Evolutionary conservation across 23 red algal species (phyloP), one percentile per base, ranked within the genome.

Genomic region (Chondrus crispus): DNA sequence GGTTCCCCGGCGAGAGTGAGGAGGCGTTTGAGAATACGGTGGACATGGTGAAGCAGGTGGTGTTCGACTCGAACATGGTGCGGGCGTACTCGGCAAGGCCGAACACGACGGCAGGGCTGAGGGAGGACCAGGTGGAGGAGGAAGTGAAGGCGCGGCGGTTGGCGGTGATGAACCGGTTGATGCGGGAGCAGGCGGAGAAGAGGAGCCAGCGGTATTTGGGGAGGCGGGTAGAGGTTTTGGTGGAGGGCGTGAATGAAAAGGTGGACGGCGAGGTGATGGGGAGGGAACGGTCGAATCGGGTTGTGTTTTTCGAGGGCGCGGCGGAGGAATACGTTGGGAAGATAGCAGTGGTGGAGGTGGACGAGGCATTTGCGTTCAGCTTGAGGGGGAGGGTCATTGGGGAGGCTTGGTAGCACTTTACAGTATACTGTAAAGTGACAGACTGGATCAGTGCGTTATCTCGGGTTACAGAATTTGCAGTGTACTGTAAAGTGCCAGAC

Each of bases 41-140:
- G 3, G 19, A 69, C 51, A 37, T 98, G 39, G 85, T 93, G 41
- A 70, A 84, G 53, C 82, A 91, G 46, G 68, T 98, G 5, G 83
- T 86, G 9, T 92, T 98, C 37, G 96, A 98, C 74, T 62, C 90
- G 33, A 94, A 95, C 20, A 75, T 93, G 87, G 91, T 94, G 53
- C 86, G 92, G 41, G 96, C 96, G 50, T 98, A 98, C 85, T 98
- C 96, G 11, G 92, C 96, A 42, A 55, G 96, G 33, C 96, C 96
- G 4, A 92, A 95, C 30, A 98, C 96, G 45, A 72, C 45, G 38
- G 96, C 93, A 16, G 93, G 74, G 12, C 42, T 64, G 9, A 83
- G 93, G 76, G 68, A 24, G 7, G 84, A 93, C 58, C 96, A 98
- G 76, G 78, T 98, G 2, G 69, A 73, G 10, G 92, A 98, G 32